Conservation (phyloP, 495 filamentous ascomycete species). For the Xylaria nigripes region DNA sequence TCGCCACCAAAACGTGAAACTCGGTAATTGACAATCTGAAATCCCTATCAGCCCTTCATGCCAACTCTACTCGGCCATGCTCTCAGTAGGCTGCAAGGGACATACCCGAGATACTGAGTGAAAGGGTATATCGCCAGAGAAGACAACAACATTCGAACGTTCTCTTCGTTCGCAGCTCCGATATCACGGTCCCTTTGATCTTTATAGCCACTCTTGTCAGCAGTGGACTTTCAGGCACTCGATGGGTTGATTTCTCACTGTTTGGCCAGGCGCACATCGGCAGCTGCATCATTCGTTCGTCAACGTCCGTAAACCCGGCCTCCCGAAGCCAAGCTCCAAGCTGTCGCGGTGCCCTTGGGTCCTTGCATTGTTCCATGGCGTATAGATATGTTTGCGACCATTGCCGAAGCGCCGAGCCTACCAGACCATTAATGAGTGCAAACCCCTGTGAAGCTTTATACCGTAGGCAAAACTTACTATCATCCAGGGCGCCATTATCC, state of each 20-base stretch:
- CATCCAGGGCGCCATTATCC: constrained; percentile 73
- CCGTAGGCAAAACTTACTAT: constrained; percentile 31
- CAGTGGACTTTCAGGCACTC: neutral
- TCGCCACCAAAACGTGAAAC: constrained; percentile 55
- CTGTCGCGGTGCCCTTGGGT: constrained; percentile 58
- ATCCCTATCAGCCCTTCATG: constrained; percentile 14
- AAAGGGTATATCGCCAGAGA: constrained; percentile 58
- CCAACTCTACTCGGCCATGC: neutral
- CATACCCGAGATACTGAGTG: constrained; percentile 35
- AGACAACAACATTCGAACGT: constrained; percentile 51
- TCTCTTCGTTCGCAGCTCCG: constrained; percentile 52
- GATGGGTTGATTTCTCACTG: constrained; percentile 38
- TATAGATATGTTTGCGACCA: constrained; percentile 65
- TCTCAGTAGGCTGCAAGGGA: neutral
- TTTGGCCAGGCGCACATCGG: constrained; percentile 69
- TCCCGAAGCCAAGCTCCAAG: constrained; percentile 53
- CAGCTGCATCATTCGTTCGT: constrained; percentile 57
- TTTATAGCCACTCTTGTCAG: constrained; percentile 26
- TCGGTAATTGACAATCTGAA: constrained; percentile 56
- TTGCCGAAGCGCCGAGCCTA: constrained; percentile 59
- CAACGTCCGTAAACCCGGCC: constrained; percentile 68
- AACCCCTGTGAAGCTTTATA: constrained; percentile 4
- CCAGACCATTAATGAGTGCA: constrained; percentile 1
- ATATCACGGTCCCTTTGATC: constrained; percentile 55
- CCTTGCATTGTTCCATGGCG: constrained; percentile 59